phyloP scores from a whole-genome alignment of 2,329 filamentous ascomycete genomes.

The Penicillium sp. region DNA sequence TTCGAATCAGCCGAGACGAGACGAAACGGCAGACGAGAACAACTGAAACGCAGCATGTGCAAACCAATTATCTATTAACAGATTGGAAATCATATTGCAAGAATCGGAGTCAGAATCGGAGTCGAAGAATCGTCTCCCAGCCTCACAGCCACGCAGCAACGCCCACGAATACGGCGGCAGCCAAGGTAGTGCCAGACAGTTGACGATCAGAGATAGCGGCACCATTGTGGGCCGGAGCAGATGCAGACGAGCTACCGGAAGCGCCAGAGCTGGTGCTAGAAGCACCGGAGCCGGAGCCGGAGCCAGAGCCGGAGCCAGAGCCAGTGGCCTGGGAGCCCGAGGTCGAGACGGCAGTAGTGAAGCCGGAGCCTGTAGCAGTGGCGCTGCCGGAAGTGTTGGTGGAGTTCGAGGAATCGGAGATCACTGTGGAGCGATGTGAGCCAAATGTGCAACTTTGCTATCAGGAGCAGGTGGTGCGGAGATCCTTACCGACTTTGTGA shows the following conservation, averaged over 20 bases:
- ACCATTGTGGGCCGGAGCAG: slow-evolving; percentile 21
- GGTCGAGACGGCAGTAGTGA: slow-evolving; percentile 21
- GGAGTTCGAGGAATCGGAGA: slow-evolving; percentile 24
- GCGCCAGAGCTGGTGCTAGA: slow-evolving; percentile 11
- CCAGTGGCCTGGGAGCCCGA: slow-evolving; percentile 24
- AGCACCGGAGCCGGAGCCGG: slow-evolving; percentile 17
- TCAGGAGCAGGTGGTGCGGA: not conserved
- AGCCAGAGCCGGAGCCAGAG: slow-evolving; percentile 18
- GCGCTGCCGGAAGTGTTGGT: slow-evolving; percentile 27
- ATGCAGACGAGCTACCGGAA: slow-evolving; percentile 11
- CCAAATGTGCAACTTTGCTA: not conserved
- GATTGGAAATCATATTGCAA: slow-evolving; percentile 2
- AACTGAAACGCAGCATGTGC: slow-evolving; percentile 11
- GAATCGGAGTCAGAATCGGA: not conserved
- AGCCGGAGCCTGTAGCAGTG: slow-evolving; percentile 11
- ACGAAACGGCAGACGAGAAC: slow-evolving; percentile 2
- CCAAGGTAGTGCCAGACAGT: slow-evolving; percentile 37
- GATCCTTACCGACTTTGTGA: slow-evolving; percentile 41
- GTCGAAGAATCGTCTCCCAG: too few relatives aligned
- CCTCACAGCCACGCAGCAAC: slow-evolving; percentile 39
- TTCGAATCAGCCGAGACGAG: not conserved
- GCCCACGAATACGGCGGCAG: slow-evolving; percentile 42
- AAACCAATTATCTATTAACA: slow-evolving; percentile 14
- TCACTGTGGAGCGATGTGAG: slow-evolving; percentile 4
- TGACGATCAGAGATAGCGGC: slow-evolving; percentile 31